phyloP scores from a whole-genome alignment of 2,329 filamentous ascomycete species.

The Plectosphaerella plurivora region DNA sequence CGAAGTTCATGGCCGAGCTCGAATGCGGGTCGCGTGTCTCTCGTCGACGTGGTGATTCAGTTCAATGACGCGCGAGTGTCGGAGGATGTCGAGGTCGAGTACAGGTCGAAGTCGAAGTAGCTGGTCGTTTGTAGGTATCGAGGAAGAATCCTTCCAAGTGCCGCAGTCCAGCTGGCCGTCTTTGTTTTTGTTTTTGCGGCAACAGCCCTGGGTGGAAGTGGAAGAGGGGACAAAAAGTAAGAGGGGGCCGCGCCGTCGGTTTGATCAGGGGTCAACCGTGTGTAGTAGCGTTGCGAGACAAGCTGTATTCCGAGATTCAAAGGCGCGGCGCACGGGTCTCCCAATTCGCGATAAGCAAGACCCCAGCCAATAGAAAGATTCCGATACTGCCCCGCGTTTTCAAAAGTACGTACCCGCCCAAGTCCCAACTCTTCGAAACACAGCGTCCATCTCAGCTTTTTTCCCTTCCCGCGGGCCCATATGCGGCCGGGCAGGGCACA shows the following conservation, averaged over 20 bases:
- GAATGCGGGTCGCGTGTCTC: too few species aligned
- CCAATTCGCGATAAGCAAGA: background rate
- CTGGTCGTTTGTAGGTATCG: too few species aligned
- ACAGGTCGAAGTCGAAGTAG: too few species aligned
- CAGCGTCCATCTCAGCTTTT: too few species aligned
- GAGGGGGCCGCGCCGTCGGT: constrained; percentile 3
- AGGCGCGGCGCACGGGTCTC: background rate
- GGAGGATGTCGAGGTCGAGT: background rate
- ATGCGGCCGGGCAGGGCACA: too few species aligned
- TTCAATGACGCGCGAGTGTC: constrained; percentile 1
- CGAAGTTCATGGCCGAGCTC: constrained; percentile 7
- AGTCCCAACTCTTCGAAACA: background rate
- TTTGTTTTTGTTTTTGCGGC: background rate
- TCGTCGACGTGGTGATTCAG: background rate
- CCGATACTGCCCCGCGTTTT: background rate
- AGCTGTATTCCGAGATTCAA: background rate
- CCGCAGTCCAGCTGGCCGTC: too few species aligned
- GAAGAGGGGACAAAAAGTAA: constrained; percentile 5
- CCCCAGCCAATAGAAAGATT: background rate
- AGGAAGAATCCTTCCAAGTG: too few species aligned
- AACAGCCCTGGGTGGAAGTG: constrained; percentile 1
- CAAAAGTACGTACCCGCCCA: background rate
- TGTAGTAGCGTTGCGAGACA: too few species aligned
- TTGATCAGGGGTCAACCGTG: background rate
- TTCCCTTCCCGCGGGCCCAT: too few species aligned